Conservation (phyloP, 805 yeast species). For the Suhomyces sp. region DNA sequence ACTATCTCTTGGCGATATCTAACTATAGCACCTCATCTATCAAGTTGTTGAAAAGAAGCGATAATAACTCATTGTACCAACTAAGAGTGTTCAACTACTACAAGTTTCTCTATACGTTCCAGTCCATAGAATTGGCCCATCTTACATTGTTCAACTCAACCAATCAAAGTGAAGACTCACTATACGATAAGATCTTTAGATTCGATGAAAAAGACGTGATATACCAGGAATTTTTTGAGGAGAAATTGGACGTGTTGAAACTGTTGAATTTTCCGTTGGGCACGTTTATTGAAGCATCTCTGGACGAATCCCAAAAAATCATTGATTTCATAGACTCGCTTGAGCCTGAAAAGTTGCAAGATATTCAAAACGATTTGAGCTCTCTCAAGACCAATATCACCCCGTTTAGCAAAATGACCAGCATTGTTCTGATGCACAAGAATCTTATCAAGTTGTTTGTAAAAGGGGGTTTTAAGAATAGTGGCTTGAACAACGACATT, state of each 20-base stretch:
- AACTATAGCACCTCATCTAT: constrained; percentile 36
- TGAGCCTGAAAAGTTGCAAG: constrained; percentile 14
- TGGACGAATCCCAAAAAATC: constrained; percentile 3
- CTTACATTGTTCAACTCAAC: constrained; percentile 25
- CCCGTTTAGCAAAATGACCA: constrained; percentile 30
- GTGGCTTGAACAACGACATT: constrained; percentile 36
- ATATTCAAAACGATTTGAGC: constrained; percentile 16
- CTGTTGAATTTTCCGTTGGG: constrained; percentile 25
- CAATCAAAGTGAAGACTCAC: constrained; percentile 25
- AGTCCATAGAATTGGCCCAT: constrained; percentile 34
- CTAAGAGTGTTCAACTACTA: constrained; percentile 40
- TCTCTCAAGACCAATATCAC: constrained; percentile 22
- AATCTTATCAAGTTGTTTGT: constrained; percentile 16
- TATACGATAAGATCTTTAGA: constrained; percentile 38
- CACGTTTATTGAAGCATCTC: constrained; percentile 25
- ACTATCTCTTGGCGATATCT: constrained; percentile 41
- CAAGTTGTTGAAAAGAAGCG: constrained; percentile 35
- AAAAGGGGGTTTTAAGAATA: constrained; percentile 17
- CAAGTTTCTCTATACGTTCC: constrained; percentile 33
- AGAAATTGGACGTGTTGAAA: constrained; percentile 28
- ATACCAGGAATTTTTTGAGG: constrained; percentile 33
- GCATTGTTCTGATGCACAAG: constrained; percentile 33
- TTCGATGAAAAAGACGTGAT: constrained; percentile 39
- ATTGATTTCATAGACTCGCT: constrained; percentile 16
- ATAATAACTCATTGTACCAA: constrained; percentile 35